Conservation (phyloP, 768 basidiomycete species). For the Rhodotorula kratochvilovae region DNA sequence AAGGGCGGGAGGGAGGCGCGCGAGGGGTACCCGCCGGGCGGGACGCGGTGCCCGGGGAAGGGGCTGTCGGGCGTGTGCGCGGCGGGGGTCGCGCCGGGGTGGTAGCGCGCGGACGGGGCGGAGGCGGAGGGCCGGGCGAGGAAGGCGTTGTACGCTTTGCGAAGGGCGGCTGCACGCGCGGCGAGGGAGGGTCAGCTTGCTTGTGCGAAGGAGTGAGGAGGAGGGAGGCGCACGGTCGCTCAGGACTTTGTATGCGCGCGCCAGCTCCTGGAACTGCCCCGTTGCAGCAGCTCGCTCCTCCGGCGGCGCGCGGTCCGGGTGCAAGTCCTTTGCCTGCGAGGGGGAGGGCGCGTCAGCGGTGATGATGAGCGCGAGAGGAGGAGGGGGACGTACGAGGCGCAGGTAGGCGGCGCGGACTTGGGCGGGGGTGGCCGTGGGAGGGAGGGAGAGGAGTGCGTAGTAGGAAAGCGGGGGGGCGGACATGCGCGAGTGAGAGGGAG, state of each 20-base stretch:
- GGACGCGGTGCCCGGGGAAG: conserved; percentile 4
- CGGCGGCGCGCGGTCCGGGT: neutral
- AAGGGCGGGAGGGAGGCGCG: neutral
- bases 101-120: neutral
- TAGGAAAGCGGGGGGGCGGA: neutral
- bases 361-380: neutral
- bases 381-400: neutral
- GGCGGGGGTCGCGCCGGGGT: too few species aligned
- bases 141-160: neutral
- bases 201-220: neutral
- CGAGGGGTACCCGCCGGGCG: conserved; percentile 7
- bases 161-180: neutral
- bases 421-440: neutral
- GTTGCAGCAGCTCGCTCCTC: neutral
- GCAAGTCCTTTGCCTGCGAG: neutral
- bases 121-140: neutral
- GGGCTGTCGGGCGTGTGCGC: neutral
- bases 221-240: neutral
- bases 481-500: neutral
- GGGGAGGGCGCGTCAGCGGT: neutral
- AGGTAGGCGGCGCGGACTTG: conserved; percentile 3
- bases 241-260: neutral
- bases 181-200: neutral
- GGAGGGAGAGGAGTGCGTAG: neutral
- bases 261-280: neutral